Percentiles rank a stretch among this genome's conserved stretches.
Conservation (phyloP, 2,329 filamentous ascomycete genomes). For the Hymenoscyphus infarciens region DNA sequence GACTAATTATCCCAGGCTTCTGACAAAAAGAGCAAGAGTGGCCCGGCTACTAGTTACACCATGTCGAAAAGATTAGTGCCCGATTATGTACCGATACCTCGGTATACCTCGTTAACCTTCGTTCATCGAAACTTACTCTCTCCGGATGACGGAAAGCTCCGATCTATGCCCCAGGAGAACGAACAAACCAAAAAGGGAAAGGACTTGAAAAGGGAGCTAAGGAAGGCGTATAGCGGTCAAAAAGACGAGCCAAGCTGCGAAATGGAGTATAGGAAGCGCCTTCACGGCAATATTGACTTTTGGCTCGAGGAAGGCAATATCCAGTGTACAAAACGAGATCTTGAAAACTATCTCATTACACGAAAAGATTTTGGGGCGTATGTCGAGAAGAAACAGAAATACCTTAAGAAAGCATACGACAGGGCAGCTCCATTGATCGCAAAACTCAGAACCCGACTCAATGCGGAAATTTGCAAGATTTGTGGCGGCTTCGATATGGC, state of each 20-base stretch:
- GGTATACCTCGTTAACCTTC: constrained; percentile 25
- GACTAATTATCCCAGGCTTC: background rate
- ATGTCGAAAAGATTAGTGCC: constrained; percentile 14
- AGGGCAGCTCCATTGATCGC: constrained; percentile 7
- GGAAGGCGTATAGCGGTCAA: background rate
- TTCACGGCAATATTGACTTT: constrained; percentile 19
- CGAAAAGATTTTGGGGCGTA: background rate
- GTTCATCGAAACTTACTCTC: constrained; percentile 28
- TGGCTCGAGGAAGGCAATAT: constrained; percentile 24
- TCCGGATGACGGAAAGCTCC: constrained; percentile 28
- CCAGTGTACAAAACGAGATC: constrained; percentile 13
- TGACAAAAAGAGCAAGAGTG: background rate
- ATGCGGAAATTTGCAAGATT: constrained; percentile 5
- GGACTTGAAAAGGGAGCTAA: background rate
- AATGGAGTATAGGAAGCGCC: constrained; percentile 18
- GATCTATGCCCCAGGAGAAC: constrained; percentile 19
- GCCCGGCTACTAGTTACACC: constrained; percentile 11
- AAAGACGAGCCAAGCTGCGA: constrained; percentile 17
- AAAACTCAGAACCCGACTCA: background rate
- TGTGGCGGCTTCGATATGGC: constrained; percentile 16
- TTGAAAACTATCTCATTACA: constrained; percentile 24
- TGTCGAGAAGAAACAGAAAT: background rate
- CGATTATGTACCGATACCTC: constrained; percentile 24
- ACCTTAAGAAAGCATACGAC: constrained; percentile 16
- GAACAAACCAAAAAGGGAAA: background rate